Conservation (phyloP, 73 alveolate genomes). For the Tetrahymena borealis region DNA sequence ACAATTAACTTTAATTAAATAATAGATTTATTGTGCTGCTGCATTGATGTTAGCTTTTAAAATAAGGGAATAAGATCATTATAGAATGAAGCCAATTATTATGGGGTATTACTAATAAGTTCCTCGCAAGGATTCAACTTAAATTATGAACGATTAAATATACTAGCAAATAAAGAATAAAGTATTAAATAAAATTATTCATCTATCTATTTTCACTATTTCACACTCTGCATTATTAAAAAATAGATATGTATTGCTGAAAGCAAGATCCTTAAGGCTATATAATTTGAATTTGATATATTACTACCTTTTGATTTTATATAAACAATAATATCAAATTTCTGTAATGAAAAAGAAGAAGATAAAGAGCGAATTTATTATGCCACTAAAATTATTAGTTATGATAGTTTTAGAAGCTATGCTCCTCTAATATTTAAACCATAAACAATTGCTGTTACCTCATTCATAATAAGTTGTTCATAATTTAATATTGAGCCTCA, state of each 20-base stretch:
- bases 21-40: background rate
- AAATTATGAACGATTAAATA: background rate
- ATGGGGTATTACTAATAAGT: background rate
- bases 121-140: background rate
- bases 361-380: background rate
- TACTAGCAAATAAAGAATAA: background rate
- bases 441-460: background rate
- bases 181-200: background rate
- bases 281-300: background rate
- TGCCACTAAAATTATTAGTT: background rate
- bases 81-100: background rate
- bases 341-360: background rate
- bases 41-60: background rate
- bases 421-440: background rate
- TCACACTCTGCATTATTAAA: too few relatives aligned
- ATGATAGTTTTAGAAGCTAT: background rate
- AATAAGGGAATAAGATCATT: background rate
- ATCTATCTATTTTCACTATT: background rate
- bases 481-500: background rate
- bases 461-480: background rate
- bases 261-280: background rate
- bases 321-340: background rate
- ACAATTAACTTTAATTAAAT: background rate
- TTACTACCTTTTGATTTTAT: background rate
- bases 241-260: background rate